These are phyloP conservation scores for Tricladium varicosporioides DNA, from an alignment of 2,329 filamentous ascomycete genomes.

Conservation along the genomic window DNA sequence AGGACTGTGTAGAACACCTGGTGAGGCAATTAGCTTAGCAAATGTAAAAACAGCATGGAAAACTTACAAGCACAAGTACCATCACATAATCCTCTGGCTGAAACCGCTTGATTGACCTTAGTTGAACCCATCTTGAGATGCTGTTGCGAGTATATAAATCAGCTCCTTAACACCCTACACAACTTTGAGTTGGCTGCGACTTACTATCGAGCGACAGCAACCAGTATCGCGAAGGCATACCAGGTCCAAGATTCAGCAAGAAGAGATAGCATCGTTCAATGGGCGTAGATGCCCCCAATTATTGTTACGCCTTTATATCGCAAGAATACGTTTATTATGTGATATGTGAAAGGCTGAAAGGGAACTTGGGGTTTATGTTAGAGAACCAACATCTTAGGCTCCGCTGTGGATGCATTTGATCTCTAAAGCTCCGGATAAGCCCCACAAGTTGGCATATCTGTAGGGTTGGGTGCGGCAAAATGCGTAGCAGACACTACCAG, in stretches of 20 bases:
- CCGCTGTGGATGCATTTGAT: background rate
- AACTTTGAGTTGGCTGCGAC: background rate
- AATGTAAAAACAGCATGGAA: background rate
- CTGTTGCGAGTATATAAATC: conserved; percentile 21
- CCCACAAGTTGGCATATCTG: no score
- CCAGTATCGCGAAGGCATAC: conserved; percentile 41
- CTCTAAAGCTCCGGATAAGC: background rate
- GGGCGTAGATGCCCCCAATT: background rate
- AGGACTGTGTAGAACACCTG: conserved; percentile 52
- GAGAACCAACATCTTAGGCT: background rate
- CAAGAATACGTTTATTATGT: background rate
- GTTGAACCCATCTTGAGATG: conserved; percentile 39
- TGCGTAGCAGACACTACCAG: no score
- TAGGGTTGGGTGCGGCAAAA: no score
- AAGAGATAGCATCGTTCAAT: conserved; percentile 9
- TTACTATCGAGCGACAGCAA: conserved; percentile 32
- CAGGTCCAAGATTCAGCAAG: conserved; percentile 44
- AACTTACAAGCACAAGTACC: conserved; percentile 48
- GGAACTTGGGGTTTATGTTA: background rate
- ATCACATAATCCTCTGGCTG: conserved; percentile 57
- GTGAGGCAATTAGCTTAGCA: conserved; percentile 5
- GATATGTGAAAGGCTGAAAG: background rate
- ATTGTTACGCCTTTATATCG: no score
- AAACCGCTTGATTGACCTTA: conserved; percentile 47
- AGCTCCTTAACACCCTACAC: no score